A percentile compares a stretch with the other conserved stretches of the same genome.
Conservation (phyloP, 345 rosid genomes). For the Eucalyptus dawsonii region DNA sequence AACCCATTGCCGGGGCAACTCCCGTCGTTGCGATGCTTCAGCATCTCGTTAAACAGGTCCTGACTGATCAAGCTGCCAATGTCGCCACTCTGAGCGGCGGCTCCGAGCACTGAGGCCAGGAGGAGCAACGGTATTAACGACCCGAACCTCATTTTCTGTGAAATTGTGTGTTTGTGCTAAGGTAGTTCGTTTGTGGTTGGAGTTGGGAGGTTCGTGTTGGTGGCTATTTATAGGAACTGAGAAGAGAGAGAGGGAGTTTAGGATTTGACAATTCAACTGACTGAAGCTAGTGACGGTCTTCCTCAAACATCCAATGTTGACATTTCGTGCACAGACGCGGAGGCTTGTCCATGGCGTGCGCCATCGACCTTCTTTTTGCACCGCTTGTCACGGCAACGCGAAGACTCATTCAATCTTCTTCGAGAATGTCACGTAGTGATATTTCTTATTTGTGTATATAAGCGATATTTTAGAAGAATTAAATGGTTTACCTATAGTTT, state of each 20-base stretch:
- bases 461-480: background rate
- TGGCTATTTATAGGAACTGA: background rate
- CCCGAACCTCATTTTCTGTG: background rate
- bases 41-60: background rate
- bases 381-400: background rate
- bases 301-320: background rate
- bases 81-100: background rate
- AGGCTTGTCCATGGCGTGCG: background rate
- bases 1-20: background rate
- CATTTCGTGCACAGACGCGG: background rate
- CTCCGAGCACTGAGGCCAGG: background rate
- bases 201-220: background rate
- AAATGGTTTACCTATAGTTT: background rate
- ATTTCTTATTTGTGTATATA: background rate
- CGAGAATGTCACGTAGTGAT: background rate
- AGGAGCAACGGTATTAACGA: background rate
- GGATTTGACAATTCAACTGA: background rate
- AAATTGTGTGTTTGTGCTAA: background rate
- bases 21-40: slow-evolving; percentile 1
- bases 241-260: background rate
- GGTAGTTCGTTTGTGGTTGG: background rate
- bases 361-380: background rate
- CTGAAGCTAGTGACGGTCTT: background rate
- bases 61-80: background rate
- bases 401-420: background rate